Evolutionary conservation across 2,329 filamentous ascomycete species (phyloP), one percentile per base, ranked within the genome.

Genomic region (Clarireedia sp.): DNA sequence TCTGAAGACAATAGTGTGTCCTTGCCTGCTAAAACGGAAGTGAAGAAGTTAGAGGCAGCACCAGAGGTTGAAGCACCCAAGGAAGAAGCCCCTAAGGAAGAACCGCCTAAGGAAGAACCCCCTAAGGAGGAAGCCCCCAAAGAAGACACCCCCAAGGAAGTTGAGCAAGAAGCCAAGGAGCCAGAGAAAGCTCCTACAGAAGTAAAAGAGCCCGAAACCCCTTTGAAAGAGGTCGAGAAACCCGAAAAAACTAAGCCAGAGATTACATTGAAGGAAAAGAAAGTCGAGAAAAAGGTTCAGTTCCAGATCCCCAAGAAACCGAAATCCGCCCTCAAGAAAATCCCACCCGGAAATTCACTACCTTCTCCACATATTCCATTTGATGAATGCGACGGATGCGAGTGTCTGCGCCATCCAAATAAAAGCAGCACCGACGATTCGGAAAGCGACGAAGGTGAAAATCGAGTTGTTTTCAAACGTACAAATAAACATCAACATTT

Each of bases 391-490:
- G 6, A 41, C 17, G 17, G 17, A 19, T 19, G 17, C 38, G 38
- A 41, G n/a, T 41, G 38, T 19, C 16, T 41, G 5, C 38, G 38
- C 17, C 38, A 12, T 3, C 48, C 48, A 12, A 9, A 29, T 40
- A 54, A 54, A 54, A 54, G 43, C 43, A 54, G 51, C 43, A 24
- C 17, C 16, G 51, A 29, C n/a, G 33, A 54, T 41, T 41, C 51
- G 38, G 38, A 17, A 33, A 54, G 43, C 33, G 51, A 54, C 9
- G 46, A 44, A 44, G 9, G 36, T 21, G 51, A 54, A 7, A 44
- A 29, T n/a, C 24, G 4, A 14, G 21, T 24, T 48, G 26, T 12
- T 43, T 36, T 17, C 48, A 43, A 41, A 36, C 26, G 36, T n/a
- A n/a, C 6, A 21, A 55, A 50, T 41, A 55, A 37, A 24, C 23